Base-by-base conservation (phyloP, 2,329 filamentous ascomycete species). In the Cordyceps farinosa region DNA sequence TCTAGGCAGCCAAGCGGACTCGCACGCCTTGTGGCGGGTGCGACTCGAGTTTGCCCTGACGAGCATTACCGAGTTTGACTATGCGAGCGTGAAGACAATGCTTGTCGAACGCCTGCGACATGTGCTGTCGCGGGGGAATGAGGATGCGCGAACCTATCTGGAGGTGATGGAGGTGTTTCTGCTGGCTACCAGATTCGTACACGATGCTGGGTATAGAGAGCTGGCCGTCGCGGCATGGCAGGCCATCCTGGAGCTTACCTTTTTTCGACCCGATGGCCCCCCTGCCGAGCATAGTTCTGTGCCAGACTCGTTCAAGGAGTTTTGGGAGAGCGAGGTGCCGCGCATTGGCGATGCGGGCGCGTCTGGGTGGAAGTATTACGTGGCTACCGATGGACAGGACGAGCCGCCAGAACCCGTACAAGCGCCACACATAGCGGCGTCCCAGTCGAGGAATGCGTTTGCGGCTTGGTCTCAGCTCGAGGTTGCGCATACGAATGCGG, bases 281-380 rank as follows among this genome's bases (percentile, higher is more conserved):
- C 27, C 27, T 29, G 53, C 70, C 47, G 67, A 69, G 11, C 4
- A n/a, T 2, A 61, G 69, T 11, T 67, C 66, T n/a, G 64, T 67
- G 0, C 47, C 80, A 11, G 71, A 75, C 2, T 70, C 71, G 0
- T 90, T 97, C 65, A 79, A 84, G 54, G 82, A 87, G 2, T 97
- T 95, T 66, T 98, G 95, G 95, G 92, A 97, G 64, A 90, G 87
- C 63, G 94, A 97, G 71, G 82, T 86, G 0, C 80, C 90, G 0
- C 85, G 94, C 6, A 83, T 97, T 61, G 94, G 94, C 10, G 94
- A 98, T 68, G 70, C 76, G 1, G 80, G 79, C 2, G 88, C 91
- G 3, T 79, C 81, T 65, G 92, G 92, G 1, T 97, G 92, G 92
- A 72, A 70, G 2, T 70, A 77, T n/a, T 87, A 81, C 67, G 74